Conservation (phyloP, 768 basidiomycete genomes). For the Tylopilus rubrobrunneus region DNA sequence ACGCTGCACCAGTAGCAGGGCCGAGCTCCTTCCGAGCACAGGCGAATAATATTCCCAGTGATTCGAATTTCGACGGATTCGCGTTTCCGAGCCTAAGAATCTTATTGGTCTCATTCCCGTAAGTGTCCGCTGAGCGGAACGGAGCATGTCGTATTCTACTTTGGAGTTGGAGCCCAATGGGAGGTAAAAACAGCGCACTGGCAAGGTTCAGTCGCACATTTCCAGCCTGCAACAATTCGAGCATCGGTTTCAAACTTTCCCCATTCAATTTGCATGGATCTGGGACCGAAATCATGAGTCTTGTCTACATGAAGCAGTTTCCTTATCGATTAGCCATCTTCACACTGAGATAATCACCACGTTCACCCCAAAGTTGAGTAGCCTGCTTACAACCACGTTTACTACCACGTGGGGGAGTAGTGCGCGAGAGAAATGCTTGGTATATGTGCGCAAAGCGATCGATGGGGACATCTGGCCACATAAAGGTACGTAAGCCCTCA, state of each 20-base stretch:
- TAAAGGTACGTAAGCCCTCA: neutral
- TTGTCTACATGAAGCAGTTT: neutral
- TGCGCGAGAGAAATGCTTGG: neutral
- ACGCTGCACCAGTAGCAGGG: neutral
- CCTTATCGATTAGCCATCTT: constrained; percentile 5
- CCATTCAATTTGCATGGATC: neutral
- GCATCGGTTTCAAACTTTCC: neutral
- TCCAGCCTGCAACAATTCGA: neutral
- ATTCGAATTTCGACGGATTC: neutral
- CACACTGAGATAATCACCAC: constrained; percentile 1
- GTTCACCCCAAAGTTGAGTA: neutral
- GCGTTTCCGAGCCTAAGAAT: neutral
- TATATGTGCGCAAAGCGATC: neutral
- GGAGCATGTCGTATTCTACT: neutral
- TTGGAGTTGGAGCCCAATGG: neutral
- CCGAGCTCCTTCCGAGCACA: neutral
- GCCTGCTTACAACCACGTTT: neutral
- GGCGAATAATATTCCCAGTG: neutral
- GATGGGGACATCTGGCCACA: neutral
- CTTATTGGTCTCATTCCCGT: neutral
- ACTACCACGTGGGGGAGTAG: neutral
- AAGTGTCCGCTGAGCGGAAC: neutral
- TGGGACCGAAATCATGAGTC: neutral
- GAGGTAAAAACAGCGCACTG: neutral
- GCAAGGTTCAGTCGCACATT: neutral